phyloP scores from a whole-genome alignment of 2,329 filamentous ascomycete species.

The Neodidymelliopsis sp. region DNA sequence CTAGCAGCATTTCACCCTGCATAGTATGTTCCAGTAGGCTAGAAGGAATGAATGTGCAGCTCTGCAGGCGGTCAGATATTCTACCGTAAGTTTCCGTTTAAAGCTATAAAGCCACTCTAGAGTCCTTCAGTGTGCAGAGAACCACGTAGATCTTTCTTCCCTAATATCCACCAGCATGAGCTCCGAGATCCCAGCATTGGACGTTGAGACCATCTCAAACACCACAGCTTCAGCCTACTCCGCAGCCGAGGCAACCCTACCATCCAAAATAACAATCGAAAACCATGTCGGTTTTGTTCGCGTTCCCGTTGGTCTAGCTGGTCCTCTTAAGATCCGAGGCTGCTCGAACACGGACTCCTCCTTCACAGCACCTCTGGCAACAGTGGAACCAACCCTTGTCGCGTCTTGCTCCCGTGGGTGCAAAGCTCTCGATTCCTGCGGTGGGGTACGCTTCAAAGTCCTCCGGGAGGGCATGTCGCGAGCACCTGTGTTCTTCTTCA shows the following conservation, averaged over 20 bases:
- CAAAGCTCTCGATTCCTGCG: conserved; percentile 31
- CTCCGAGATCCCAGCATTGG: too few species aligned
- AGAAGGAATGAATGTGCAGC: too few species aligned
- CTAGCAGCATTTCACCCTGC: too few species aligned
- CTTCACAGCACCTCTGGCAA: conserved; percentile 35
- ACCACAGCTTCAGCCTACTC: background rate
- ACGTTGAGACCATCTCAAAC: too few species aligned
- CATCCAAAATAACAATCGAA: conserved; percentile 11
- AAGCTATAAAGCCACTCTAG: too few species aligned
- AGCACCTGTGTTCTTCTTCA: conserved; percentile 34
- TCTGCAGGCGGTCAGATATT: too few species aligned
- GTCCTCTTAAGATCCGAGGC: conserved; percentile 28
- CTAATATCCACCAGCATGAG: too few species aligned
- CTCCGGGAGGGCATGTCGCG: conserved; percentile 29
- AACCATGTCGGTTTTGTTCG: conserved; percentile 29
- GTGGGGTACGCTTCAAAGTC: conserved; percentile 27
- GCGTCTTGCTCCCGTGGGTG: conserved; percentile 42
- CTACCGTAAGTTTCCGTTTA: too few species aligned
- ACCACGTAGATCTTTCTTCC: too few species aligned
- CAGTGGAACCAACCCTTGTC: conserved; percentile 32
- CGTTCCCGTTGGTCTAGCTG: conserved; percentile 31
- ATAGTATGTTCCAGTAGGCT: too few species aligned
- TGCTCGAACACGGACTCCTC: background rate
- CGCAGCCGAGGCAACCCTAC: background rate
- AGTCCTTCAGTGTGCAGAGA: too few species aligned